These are phyloP conservation scores for Alternaria sp. DNA, from an alignment of 2,329 filamentous ascomycete species.

Conservation along the genomic window DNA sequence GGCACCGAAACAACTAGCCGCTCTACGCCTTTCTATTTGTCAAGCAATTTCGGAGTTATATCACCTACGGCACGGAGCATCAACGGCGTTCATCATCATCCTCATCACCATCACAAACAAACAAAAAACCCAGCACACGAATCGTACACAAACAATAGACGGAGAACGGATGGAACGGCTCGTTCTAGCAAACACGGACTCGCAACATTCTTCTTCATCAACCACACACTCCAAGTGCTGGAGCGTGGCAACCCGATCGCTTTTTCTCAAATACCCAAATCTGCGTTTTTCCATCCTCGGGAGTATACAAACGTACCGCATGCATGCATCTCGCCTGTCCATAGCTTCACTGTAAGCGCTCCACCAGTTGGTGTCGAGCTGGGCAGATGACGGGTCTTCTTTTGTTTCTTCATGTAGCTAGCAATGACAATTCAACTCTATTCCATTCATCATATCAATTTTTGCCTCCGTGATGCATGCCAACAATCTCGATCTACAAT, in stretches of 20 bases:
- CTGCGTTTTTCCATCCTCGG: constrained; percentile 4
- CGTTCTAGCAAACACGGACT: constrained; percentile 17
- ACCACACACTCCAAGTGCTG: constrained; percentile 45
- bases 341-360: constrained; percentile 40
- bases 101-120: constrained; percentile 24
- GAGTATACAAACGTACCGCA: constrained; percentile 12
- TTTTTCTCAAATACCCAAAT: constrained; percentile 32
- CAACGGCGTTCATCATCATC: constrained; percentile 36
- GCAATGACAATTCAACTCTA: constrained; percentile 5
- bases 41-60: constrained; percentile 17
- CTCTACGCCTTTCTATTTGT: neutral
- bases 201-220: constrained; percentile 27
- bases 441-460: neutral
- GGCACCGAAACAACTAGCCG: neutral
- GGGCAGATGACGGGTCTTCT: constrained; percentile 39
- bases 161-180: neutral
- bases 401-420: constrained; percentile 3
- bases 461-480: neutral
- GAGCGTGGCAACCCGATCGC: constrained; percentile 39
- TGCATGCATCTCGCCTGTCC: constrained; percentile 30
- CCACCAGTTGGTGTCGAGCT: constrained; percentile 36
- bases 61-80: constrained; percentile 32
- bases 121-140: constrained; percentile 2
- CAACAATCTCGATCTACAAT: neutral
- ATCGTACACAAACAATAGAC: constrained; percentile 4